A percentile compares a stretch with the other conserved stretches of the same genome.
Evolutionary conservation across 192 early-diverging fungal genomes (phyloP).

Genomic region (Backusella psychrophila): DNA sequence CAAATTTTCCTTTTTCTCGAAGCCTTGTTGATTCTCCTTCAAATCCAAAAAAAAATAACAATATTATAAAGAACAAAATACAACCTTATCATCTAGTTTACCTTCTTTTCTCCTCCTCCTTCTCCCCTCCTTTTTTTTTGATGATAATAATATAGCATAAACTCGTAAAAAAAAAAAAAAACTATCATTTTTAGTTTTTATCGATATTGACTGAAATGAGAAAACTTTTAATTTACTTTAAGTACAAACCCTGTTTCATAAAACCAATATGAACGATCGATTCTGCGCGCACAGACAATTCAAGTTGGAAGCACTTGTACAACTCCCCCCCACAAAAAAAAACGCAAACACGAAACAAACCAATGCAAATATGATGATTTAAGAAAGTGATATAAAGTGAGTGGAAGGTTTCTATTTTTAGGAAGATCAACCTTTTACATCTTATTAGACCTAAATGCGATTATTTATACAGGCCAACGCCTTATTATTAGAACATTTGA

Average conservation of each 20-base stretch:
- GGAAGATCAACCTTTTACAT: not conserved
- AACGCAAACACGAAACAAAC: not conserved
- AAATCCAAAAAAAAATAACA: not conserved
- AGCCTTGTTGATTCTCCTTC: not conserved
- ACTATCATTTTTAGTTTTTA: not conserved
- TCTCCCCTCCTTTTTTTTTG: not conserved
- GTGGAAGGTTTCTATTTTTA: not conserved
- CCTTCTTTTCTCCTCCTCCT: not conserved
- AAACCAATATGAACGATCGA: not conserved
- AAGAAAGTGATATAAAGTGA: not conserved
- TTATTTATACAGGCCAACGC: not conserved
- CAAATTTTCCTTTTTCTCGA: not conserved
- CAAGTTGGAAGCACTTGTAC: not conserved
- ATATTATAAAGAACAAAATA: not conserved
- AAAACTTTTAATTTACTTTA: not conserved
- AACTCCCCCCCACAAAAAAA: too few species aligned
- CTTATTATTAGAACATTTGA: not conserved
- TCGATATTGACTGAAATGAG: not conserved
- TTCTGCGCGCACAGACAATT: not conserved
- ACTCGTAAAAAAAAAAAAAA: not conserved
- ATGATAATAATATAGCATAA: not conserved
- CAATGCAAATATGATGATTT: not conserved
- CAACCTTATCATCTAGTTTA: not conserved
- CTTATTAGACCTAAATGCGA: not conserved
- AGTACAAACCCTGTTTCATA: not conserved